Conservation (phyloP, 768 basidiomycete genomes). For the Calocera viscosa region DNA sequence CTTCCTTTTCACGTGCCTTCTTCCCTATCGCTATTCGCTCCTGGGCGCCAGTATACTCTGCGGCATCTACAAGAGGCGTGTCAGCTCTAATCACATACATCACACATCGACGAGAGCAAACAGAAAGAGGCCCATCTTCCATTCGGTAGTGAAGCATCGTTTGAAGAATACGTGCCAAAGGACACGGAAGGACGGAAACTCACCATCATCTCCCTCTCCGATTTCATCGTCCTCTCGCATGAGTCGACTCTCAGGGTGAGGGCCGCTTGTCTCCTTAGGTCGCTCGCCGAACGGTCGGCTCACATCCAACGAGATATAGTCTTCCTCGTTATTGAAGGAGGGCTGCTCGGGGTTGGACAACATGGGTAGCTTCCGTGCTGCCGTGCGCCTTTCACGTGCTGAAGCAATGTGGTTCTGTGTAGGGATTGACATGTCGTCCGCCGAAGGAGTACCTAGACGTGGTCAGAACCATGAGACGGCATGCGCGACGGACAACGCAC, state of each 20-base stretch:
- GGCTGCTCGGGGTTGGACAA: not conserved
- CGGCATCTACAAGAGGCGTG: constrained; percentile 43
- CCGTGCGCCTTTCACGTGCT: constrained; percentile 63
- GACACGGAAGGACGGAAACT: constrained; percentile 16
- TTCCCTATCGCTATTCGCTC: constrained; percentile 78
- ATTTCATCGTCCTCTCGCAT: constrained; percentile 77
- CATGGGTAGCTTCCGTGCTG: constrained; percentile 25
- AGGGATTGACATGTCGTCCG: constrained; percentile 42
- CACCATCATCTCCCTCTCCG: constrained; percentile 81
- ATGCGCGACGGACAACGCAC: constrained; percentile 5
- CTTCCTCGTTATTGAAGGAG: constrained; percentile 30
- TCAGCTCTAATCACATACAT: no score
- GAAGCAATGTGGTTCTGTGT: constrained; percentile 57
- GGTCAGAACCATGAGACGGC: constrained; percentile 22
- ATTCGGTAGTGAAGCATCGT: not conserved
- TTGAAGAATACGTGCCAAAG: not conserved
- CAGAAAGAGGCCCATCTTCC: not conserved
- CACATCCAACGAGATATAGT: constrained; percentile 69
- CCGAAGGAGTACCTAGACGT: constrained; percentile 21
- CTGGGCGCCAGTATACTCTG: constrained; percentile 77
- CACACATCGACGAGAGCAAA: not conserved
- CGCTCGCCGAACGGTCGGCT: constrained; percentile 37
- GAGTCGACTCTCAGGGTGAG: constrained; percentile 74
- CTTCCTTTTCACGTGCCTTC: constrained; percentile 62
- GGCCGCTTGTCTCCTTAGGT: constrained; percentile 39